Percentiles rank a stretch among this genome's conserved stretches.
Evolutionary conservation across 352 stramenopile genomes (phyloP).

Genomic region (Phytophthora chlamydospora): DNA sequence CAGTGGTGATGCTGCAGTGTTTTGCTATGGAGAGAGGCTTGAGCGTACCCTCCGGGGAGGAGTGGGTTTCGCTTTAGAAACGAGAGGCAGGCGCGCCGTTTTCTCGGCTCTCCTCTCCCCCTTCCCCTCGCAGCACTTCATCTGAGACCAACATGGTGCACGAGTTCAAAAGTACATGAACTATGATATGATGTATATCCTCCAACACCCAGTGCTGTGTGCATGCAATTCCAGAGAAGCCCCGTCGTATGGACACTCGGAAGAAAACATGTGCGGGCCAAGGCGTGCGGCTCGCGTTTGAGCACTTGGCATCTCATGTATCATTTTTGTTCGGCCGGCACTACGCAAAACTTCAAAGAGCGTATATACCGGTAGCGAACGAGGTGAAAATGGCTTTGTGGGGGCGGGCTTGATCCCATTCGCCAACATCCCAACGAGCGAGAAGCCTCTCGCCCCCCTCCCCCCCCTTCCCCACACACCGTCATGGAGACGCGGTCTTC

Average conservation of each 20-base stretch:
- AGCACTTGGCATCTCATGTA: neutral
- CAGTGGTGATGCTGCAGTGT: neutral
- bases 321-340: no score
- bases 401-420: conserved; percentile 36
- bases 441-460: conserved; percentile 15
- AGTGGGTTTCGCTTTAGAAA: conserved; percentile 1
- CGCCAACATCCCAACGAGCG: conserved; percentile 23
- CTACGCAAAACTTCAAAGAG: no score
- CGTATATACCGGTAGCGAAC: conserved; percentile 22
- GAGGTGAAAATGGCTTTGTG: conserved; percentile 37
- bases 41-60: neutral
- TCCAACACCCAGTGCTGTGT: no score
- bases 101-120: conserved; percentile 21
- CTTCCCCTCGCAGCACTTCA: conserved; percentile 9
- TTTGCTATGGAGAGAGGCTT: neutral
- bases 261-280: no score
- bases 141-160: conserved; percentile 5
- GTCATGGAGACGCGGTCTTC: conserved; percentile 85
- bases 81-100: neutral
- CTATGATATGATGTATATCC: no score
- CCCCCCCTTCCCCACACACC: neutral
- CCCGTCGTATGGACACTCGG: no score
- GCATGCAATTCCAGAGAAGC: no score
- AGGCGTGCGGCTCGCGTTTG: no score
- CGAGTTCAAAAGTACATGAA: no score